These are phyloP conservation scores for Thelephora ganbajun DNA, from an alignment of 768 basidiomycete genomes.

Conservation along the genomic window DNA sequence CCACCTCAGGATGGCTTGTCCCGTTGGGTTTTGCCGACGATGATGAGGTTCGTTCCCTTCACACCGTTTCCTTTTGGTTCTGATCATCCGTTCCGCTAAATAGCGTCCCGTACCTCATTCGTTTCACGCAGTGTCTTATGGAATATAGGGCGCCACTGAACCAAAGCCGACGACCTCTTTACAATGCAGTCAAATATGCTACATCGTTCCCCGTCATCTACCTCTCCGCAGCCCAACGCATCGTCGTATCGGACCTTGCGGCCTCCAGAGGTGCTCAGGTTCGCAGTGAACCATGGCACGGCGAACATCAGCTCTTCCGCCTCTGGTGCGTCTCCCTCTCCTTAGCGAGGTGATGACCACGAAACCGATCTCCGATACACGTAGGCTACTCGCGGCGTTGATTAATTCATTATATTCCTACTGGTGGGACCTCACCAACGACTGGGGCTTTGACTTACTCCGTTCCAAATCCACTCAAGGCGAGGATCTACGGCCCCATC, in stretches of 20 bases:
- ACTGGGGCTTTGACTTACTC: slow-evolving; percentile 87
- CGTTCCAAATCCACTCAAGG: slow-evolving; percentile 4
- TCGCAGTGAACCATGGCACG: slow-evolving; percentile 44
- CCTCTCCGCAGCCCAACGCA: slow-evolving; percentile 80
- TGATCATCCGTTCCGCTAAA: slow-evolving; percentile 2
- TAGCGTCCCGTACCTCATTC: slow-evolving; percentile 81
- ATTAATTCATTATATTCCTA: slow-evolving; percentile 92
- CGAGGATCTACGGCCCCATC: slow-evolving; percentile 25
- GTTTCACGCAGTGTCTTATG: slow-evolving; percentile 86
- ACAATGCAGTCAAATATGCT: slow-evolving; percentile 93
- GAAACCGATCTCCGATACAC: neutral
- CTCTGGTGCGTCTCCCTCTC: slow-evolving; percentile 49
- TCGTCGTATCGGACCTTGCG: slow-evolving; percentile 47
- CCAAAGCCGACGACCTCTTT: slow-evolving; percentile 57
- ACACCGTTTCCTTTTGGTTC: neutral
- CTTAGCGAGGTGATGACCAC: neutral
- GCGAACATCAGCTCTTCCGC: slow-evolving; percentile 67
- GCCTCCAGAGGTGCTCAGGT: slow-evolving; percentile 31
- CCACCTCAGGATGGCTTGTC: slow-evolving; percentile 49
- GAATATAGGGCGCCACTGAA: slow-evolving; percentile 61
- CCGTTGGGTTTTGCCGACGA: slow-evolving; percentile 64
- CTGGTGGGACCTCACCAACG: slow-evolving; percentile 98
- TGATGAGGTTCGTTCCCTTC: slow-evolving; percentile 61
- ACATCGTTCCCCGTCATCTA: slow-evolving; percentile 94
- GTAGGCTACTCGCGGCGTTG: slow-evolving; percentile 70